Evolutionary conservation across 805 yeast species (phyloP), one percentile per base, ranked within the genome.

Genomic region (Ogataea philodendri): DNA sequence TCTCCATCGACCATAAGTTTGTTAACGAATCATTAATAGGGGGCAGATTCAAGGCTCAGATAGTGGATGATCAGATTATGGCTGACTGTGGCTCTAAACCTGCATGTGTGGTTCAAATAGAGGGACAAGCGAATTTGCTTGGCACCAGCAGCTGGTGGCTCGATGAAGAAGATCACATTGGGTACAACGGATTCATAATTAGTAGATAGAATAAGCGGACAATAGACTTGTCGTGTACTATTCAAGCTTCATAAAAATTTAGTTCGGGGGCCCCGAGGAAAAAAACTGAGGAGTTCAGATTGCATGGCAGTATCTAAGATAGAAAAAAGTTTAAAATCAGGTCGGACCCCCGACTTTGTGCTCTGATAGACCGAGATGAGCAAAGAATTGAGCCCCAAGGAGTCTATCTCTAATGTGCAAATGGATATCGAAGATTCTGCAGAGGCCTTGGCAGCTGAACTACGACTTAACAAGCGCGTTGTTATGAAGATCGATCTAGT

Each of bases 21-120:
- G 46, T 48, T 11, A 54, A 54, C 35, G 52, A 54, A 33, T 53
- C 59, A 5, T 40, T 54, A 4, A 49, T 54, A 11, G 58, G 59
- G 3, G 42, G 55, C 5, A 30, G 34, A 6, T 49, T 53, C 30
- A 36, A 32, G 24, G 57, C 51, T 5, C 42, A 30, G 16, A 36
- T 53, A 8, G 30, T 47, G 2, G 26, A 45, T 22, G 33, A 37
- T 8, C 49, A 47, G 1, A 15, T 52, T 2, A 39, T 23, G 10
- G 54, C 55, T 2, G 45, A 52, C 21, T 35, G 38, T 6, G 31
- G 36, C 7, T 50, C 45, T 27, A 32, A 28, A 5, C 47, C 42
- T 23, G 56, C 59, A 2, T 45, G 54, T 22, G 30, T 50, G 11
- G 47, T 51, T 1, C 47, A 50, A 26, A 49, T 53, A 7, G 52